Conservation (phyloP, 2,329 filamentous ascomycete species). For the Chaetomium sp. region DNA sequence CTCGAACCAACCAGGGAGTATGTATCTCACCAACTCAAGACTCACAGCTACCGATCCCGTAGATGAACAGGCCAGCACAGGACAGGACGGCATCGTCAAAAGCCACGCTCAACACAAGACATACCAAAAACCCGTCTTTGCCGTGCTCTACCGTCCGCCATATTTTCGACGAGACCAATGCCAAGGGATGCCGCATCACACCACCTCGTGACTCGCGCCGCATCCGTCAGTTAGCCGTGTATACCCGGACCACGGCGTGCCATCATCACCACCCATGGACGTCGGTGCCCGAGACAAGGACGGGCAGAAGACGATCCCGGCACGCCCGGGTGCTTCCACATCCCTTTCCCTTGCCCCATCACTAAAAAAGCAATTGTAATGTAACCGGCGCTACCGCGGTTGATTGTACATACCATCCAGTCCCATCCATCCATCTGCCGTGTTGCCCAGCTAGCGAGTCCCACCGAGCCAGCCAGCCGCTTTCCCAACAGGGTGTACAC, state of each 20-base stretch:
- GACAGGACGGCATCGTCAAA: not conserved
- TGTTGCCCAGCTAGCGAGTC: not conserved
- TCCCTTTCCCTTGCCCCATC: not conserved
- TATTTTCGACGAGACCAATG: not conserved
- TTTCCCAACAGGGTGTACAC: not conserved
- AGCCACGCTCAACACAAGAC: not conserved
- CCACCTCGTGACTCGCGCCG: slow-evolving; percentile 1
- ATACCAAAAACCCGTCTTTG: not conserved
- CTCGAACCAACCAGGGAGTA: no score
- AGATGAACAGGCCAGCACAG: no score
- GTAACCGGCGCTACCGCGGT: not conserved
- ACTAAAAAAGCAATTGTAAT: not conserved
- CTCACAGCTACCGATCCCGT: no score
- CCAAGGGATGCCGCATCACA: not conserved
- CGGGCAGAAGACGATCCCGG: not conserved
- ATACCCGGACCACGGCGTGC: slow-evolving; percentile 2
- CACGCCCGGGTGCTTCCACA: not conserved
- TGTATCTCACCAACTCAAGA: no score
- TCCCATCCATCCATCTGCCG: not conserved
- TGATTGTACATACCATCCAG: not conserved
- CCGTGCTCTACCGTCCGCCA: not conserved
- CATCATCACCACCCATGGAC: not conserved
- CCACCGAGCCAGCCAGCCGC: not conserved
- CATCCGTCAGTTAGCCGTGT: slow-evolving; percentile 10
- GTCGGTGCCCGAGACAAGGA: slow-evolving; percentile 6